These are phyloP conservation scores for Annulohypoxylon truncatum DNA, from an alignment of 2,329 filamentous ascomycete species.

Conservation along the genomic window DNA sequence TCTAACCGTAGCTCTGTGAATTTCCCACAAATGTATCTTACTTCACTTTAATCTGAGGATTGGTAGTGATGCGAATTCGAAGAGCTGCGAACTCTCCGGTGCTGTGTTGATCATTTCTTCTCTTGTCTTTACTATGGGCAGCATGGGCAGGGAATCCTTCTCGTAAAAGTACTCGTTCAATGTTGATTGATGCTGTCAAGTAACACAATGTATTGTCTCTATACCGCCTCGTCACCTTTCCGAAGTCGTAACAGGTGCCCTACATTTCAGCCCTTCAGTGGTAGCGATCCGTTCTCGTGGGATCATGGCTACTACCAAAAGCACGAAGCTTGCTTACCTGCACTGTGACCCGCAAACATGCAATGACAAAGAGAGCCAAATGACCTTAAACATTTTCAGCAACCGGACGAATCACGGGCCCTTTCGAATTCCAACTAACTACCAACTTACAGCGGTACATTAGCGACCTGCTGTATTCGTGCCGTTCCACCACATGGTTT, in stretches of 20 bases:
- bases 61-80: background rate
- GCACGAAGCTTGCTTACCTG: conserved; percentile 14
- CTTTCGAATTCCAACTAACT: conserved; percentile 4
- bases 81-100: background rate
- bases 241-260: background rate
- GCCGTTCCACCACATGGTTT: conserved; percentile 36
- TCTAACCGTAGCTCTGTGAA: background rate
- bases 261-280: conserved; percentile 6
- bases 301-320: conserved; percentile 5
- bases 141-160: conserved; percentile 17
- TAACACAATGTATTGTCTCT: conserved; percentile 2
- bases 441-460: conserved; percentile 12
- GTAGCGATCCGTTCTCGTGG: conserved; percentile 26
- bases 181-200: background rate
- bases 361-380: conserved; percentile 20
- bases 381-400: conserved; percentile 23
- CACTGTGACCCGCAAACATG: conserved; percentile 38
- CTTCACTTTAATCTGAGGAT: background rate
- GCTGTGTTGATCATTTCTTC: background rate
- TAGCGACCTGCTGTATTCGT: conserved; percentile 35
- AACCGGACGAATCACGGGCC: conserved; percentile 25
- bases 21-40: background rate
- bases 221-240: conserved; percentile 28
- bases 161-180: conserved; percentile 13
- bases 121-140: background rate